These are phyloP conservation scores for Cadophora luteo-olivacea DNA, from an alignment of 2,329 filamentous ascomycete genomes.

Conservation along the genomic window DNA sequence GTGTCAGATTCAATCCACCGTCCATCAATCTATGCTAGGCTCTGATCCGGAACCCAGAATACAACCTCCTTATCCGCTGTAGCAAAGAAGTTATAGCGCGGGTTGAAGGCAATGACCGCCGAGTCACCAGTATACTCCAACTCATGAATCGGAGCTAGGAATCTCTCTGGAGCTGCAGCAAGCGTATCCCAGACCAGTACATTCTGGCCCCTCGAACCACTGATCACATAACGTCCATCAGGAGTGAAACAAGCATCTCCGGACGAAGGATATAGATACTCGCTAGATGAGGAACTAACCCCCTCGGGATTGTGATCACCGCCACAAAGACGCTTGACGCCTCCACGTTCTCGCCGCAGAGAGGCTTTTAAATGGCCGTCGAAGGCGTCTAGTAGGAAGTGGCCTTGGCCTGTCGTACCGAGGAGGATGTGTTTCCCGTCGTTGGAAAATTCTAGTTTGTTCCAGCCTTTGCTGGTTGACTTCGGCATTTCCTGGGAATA, in stretches of 20 bases:
- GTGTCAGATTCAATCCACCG: not conserved
- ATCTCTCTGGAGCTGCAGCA: constrained; percentile 58
- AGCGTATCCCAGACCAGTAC: constrained; percentile 87
- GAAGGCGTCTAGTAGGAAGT: constrained; percentile 94
- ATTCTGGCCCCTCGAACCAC: constrained; percentile 73
- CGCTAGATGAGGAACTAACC: constrained; percentile 39
- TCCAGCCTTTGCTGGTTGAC: constrained; percentile 73
- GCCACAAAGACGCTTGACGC: constrained; percentile 57
- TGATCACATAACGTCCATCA: constrained; percentile 87
- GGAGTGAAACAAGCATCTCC: constrained; percentile 89
- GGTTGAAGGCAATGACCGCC: constrained; percentile 85
- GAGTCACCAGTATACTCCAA: constrained; percentile 72
- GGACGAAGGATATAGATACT: constrained; percentile 58
- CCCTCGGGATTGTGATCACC: constrained; percentile 53
- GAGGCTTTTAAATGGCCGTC: constrained; percentile 80
- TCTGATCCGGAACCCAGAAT: constrained; percentile 76
- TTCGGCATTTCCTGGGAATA: constrained; percentile 61
- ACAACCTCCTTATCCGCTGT: constrained; percentile 85
- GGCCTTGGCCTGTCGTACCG: constrained; percentile 81
- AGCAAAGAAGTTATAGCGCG: constrained; percentile 88
- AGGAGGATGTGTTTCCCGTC: constrained; percentile 89
- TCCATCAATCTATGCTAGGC: constrained; percentile 22
- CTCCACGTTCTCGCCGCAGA: constrained; percentile 64
- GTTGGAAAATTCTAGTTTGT: constrained; percentile 92
- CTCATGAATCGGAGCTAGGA: constrained; percentile 68